Base-by-base conservation (phyloP, 371 early-diverging fungal genomes). In the Enterocytospora artemiae region DNA sequence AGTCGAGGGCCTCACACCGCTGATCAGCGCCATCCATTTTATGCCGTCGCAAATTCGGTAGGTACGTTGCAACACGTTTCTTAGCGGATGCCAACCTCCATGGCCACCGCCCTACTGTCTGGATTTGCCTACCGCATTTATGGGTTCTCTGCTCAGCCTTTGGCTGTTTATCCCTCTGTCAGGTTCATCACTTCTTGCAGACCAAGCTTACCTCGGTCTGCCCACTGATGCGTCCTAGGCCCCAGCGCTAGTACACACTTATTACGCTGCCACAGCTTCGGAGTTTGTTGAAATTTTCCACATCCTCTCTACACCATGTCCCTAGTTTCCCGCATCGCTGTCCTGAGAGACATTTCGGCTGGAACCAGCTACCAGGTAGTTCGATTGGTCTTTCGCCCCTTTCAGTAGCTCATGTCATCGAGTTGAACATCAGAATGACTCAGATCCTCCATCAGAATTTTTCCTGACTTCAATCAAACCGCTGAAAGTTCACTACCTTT, bases 1-100 rank as follows among this genome's bases (percentile, higher is more conserved):
- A 14, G 5, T 57, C 27, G n/a, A n/a, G 32, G 34, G 59, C 48
- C 1, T 57, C 57, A 41, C n/a, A 24, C 1, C 36, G 39, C 61
- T 36, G 28, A 16, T 63, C 45, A 63, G 43, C 57, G 32, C 64
- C 64, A 28, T 63, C 64, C 59, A 63, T 63, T 63, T 63, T 63
- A 16, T n/a, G 36, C 34, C 4, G 14, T 28, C 48, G 43, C 62
- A 32, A 45, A 46, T 63, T 63, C 65, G 65, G 41, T 50, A 54
- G 65, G 66, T 65, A 65, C 59, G 66, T 65, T 65, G 66, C 36
- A 59, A 65, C 66, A 65, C 66, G 59, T 50, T 65, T 65, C 66
- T 65, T 65, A 56, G 59, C 66, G 66, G 66, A 59, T 65, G 59
- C 54, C 62, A 30, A 60, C 68, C 36, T 67, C 62, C 62, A 67